phyloP scores from a whole-genome alignment of 1,284 basidiomycete species.

The Trichosporon sp. region DNA sequence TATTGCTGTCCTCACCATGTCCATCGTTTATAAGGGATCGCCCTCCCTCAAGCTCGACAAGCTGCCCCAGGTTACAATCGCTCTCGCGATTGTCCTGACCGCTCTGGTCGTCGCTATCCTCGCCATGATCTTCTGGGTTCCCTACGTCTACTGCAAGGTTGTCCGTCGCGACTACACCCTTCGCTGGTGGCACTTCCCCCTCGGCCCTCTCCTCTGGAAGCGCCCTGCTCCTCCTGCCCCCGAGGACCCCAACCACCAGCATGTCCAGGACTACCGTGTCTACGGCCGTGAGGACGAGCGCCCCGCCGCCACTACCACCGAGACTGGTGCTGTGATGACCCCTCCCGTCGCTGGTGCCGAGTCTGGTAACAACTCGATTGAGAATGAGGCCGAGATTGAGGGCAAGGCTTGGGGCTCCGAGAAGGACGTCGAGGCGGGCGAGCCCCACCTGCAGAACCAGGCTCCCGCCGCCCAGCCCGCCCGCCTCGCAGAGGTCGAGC shows the following conservation, averaged over 20 bases:
- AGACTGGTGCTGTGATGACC: neutral
- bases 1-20: conserved; percentile 52
- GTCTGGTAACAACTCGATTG: conserved; percentile 1
- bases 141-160: conserved; percentile 59
- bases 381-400: conserved; percentile 7
- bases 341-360: conserved; percentile 5
- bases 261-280: conserved; percentile 58
- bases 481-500: conserved; percentile 43
- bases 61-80: conserved; percentile 49
- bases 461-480: conserved; percentile 23
- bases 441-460: conserved; percentile 4
- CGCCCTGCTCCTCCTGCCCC: conserved; percentile 49
- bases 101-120: conserved; percentile 55
- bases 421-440: conserved; percentile 24
- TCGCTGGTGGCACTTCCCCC: conserved; percentile 59
- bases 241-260: conserved; percentile 18
- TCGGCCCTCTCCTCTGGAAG: conserved; percentile 59
- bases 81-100: conserved; percentile 58
- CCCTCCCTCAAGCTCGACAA: conserved; percentile 57
- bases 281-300: conserved; percentile 36
- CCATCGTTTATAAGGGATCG: conserved; percentile 55
- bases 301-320: conserved; percentile 2
- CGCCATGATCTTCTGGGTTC: conserved; percentile 59
- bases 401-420: conserved; percentile 20
- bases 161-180: conserved; percentile 60